Base-by-base conservation (phyloP, 1,284 basidiomycete species). In the Cutaneotrichosporon sp. region DNA sequence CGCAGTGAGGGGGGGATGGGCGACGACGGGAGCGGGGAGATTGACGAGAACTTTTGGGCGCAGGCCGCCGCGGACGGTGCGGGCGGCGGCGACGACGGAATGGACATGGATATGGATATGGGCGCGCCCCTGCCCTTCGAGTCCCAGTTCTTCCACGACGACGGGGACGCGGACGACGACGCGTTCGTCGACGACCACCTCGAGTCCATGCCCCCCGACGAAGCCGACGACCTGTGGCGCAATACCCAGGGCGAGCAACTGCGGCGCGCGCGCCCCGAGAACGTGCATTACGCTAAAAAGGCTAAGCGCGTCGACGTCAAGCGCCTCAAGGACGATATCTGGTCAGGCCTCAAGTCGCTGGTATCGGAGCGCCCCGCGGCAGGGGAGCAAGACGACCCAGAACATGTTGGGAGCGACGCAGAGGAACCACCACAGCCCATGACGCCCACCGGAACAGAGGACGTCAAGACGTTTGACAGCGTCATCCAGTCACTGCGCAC, bases 231-330 rank as follows among this genome's bases (percentile, higher is more conserved):
- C 72, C 77, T 96, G 20, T 79, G 91, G 43, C 87, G 86, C 15
- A 85, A 82, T 2, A 88, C 89, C 0, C 85, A 88, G 63, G 85
- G 86, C 18, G 84, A 86, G 65, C 69, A 75, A 48, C 81, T 85
- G 38, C 83, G 86, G 49, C 84, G 88, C 10, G 84, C 90, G 38
- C 80, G 85, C 55, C 92, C 92, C 2, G 89, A 97, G 69, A 84
- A 84, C 58, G 90, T 99, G 64, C 91, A 93, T 63, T 97, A 96
- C 67, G 87, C 93, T 4, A 96, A 94, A 76, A 84, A 88, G 52
- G 94, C 96, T 2, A 98, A 97, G 78, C 80, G 93, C 40, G 93
- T 99, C 23, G 96, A 98, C 69, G 92, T 99, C 44, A 84, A 92
- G 68, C 90, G 87, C 74, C 79, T 99, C 64, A 99, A 98, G 77